Base-by-base conservation (phyloP, 2,329 filamentous ascomycete genomes). In the Grosmannia huntii region DNA sequence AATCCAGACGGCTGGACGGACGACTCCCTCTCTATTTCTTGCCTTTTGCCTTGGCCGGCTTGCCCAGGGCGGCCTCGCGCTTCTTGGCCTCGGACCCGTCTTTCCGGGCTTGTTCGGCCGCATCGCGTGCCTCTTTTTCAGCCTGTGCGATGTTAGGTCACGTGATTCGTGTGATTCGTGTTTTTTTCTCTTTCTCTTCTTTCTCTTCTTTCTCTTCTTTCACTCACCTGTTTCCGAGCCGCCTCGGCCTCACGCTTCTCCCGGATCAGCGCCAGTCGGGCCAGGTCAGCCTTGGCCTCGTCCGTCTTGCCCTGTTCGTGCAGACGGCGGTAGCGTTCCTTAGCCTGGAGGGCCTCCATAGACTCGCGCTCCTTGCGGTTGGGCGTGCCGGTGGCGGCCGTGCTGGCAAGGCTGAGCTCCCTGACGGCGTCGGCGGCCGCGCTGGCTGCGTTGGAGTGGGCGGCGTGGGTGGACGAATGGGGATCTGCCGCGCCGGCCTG, bases 251-350 rank as follows among this genome's bases (percentile, higher is more conserved):
- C 91, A 62, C 94, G 83, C 75, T 90, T 87, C 78, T 96, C 89
- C 53, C 85, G 83, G 64, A 99, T 90, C 60, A 92, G 69, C 70
- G 78, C 84, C 67, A 99, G 74, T 58, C 94, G 82, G 60, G 90
- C 92, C 65, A 97, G 69, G 72, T 99, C 94, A 5, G 89, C 86
- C 70, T 89, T 87, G 53, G 92, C 91, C 78, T 96, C 89, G 61
- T 99, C 94, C 51, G 94, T 97, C 83, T 97, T 97, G 67, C 92
- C 92, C 68, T 90, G 87, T 59, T 90, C 89, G 68, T 96, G 92
- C 66, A 96, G 72, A 74, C 95, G 95, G 77, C 90, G 82, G 69
- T 96, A 96, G 64, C 85, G 81, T 76, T 96, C 91, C 71, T 90
- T 91, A 33, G 89, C 90, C 69, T 92, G 87, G 62, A 87, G 85